Percentiles rank a stretch among this genome's conserved stretches.
phyloP scores from a whole-genome alignment of 2,329 filamentous ascomycete genomes.

The Neofusicoccum parvum region DNA sequence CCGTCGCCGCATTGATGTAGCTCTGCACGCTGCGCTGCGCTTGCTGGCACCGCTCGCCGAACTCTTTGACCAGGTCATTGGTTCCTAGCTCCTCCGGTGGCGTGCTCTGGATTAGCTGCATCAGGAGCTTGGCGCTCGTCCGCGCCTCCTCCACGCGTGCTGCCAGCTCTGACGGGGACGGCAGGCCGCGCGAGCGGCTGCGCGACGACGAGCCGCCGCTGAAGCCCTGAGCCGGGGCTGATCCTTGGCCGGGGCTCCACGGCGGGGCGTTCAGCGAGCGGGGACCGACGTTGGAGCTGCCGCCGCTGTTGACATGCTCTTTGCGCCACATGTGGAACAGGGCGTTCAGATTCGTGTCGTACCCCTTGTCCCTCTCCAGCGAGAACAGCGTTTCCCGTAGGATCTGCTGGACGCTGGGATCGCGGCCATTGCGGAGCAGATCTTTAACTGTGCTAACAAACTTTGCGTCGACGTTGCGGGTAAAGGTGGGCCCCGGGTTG shows the following conservation, averaged over 20 bases:
- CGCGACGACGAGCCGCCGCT: background rate
- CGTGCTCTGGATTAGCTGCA: conserved; percentile 87
- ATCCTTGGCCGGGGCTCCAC: conserved; percentile 29
- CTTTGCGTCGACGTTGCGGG: conserved; percentile 83
- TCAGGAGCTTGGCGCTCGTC: conserved; percentile 87
- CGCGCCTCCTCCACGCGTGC: conserved; percentile 85
- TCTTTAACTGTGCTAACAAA: conserved; percentile 78
- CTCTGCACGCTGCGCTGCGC: conserved; percentile 80
- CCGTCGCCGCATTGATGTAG: conserved; percentile 69
- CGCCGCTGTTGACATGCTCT: conserved; percentile 16
- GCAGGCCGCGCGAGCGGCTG: conserved; percentile 43
- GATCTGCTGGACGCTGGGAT: conserved; percentile 80
- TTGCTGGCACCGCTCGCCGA: conserved; percentile 79
- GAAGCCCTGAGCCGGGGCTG: background rate
- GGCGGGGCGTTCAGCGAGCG: conserved; percentile 49
- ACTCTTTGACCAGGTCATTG: conserved; percentile 92
- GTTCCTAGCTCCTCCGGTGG: conserved; percentile 71
- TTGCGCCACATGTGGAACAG: conserved; percentile 86
- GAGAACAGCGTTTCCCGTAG: conserved; percentile 82
- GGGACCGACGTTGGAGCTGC: conserved; percentile 30
- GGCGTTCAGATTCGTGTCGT: conserved; percentile 72
- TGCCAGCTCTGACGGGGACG: conserved; percentile 74
- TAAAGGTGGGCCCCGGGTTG: conserved; percentile 89
- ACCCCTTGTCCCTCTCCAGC: conserved; percentile 70
- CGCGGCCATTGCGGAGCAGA: conserved; percentile 69